Evolutionary conservation across 306 rosid species (phyloP), one percentile per base, ranked within the genome.

Genomic region (Spatholobus suberectus): DNA sequence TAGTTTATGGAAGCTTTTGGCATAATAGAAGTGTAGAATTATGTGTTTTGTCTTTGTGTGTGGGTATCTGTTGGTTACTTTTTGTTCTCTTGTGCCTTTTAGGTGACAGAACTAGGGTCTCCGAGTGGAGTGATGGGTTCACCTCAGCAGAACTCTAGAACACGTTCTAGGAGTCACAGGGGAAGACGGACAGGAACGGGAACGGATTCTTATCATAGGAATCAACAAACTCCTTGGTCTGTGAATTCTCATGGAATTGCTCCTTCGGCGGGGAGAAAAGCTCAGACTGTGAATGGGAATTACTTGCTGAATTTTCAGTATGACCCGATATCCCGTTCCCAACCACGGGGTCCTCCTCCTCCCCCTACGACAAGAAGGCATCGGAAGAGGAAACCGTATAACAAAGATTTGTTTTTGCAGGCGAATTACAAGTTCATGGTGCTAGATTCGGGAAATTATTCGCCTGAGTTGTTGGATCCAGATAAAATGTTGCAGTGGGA

Each of bases 401-500:
- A 92, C 85, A 96, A 91, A 73, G 99, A 92, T 85, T 81, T 96
- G 76, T 96, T 96, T 88, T 88, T 93, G 86, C 99, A 96, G 91
- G 99, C 99, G 15, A 96, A 96, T 88, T 96, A 77, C 85, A 96
- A 92, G 84, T 96, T 96, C 51, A 86, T 93, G 83, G 97, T 96
- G 74, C 83, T 93, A 63, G 98, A 93, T 83, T 85, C 96, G 1
- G 98, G 94, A 49, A 88, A 92, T 84, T 86, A 84, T 85, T 82
- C 85, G 0, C 83, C 91, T 0, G 94, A 93, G 52, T 77, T 88
- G 3, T 81, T 93, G 92, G 98, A 96, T 87, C 99, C 98, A 10
- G 99, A 96, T 89, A 92, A 92, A 85, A 94, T 90, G 99, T 84
- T 96, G 83, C 92, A 55, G 81, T 96, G 99, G 99, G 99, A 96